Conservation (phyloP, 2,329 filamentous ascomycete species). For the Sclerotinia nivalis region DNA sequence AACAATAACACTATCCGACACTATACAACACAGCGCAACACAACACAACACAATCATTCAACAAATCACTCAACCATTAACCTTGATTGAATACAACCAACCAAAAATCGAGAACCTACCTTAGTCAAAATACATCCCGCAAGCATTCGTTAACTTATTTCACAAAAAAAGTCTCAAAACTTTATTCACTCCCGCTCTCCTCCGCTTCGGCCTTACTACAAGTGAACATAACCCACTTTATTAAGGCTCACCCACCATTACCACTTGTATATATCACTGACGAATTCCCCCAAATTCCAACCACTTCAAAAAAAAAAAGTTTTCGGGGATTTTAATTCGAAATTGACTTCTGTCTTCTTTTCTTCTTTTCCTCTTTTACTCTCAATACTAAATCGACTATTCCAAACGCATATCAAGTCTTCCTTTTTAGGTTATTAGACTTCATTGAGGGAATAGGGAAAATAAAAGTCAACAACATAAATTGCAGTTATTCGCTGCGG, state of each 20-base stretch:
- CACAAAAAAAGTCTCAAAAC: constrained; percentile 7
- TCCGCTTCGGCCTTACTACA: constrained; percentile 24
- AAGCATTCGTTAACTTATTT: background rate
- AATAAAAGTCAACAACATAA: background rate
- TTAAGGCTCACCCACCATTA: constrained; percentile 34
- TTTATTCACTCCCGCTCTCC: constrained; percentile 29
- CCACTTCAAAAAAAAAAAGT: background rate
- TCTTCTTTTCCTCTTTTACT: background rate
- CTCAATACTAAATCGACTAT: background rate
- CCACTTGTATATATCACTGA: constrained; percentile 10
- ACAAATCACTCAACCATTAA: background rate
- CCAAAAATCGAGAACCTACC: background rate
- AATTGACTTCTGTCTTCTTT: background rate
- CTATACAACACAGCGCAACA: background rate
- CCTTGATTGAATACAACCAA: background rate
- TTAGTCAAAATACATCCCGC: background rate
- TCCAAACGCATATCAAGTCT: background rate
- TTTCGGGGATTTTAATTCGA: background rate
- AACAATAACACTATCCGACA: background rate
- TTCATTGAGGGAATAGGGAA: background rate
- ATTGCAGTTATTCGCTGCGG: constrained; percentile 38
- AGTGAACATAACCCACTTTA: constrained; percentile 28
- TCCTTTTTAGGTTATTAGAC: background rate
- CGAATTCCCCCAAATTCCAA: constrained; percentile 23
- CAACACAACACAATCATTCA: background rate